Evolutionary conservation across 176 grass and related monocot species (phyloP).

Genomic region (Musa troglodytarum): DNA sequence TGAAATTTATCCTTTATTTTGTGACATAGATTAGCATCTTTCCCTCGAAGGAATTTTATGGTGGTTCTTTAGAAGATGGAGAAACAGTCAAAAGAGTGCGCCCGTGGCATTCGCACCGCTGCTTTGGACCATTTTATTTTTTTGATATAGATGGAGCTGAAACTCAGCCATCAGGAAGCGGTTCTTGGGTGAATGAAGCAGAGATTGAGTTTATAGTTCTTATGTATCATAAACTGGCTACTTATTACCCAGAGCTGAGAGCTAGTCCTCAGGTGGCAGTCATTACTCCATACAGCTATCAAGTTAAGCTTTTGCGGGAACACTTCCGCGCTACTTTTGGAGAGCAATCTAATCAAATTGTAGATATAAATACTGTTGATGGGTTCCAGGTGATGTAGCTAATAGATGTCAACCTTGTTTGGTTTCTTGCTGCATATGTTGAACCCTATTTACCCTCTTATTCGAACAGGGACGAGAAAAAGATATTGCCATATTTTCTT

Average conservation of each 20-base stretch:
- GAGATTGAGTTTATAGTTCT: constrained; percentile 85
- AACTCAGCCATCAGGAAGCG: constrained; percentile 60
- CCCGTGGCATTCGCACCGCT: constrained; percentile 63
- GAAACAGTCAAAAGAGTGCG: constrained; percentile 49
- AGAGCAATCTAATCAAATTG: constrained; percentile 62
- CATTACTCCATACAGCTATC: constrained; percentile 79
- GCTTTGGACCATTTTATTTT: constrained; percentile 86
- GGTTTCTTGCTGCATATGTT: constrained; percentile 2
- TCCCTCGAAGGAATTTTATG: constrained; percentile 95
- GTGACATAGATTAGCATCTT: constrained; percentile 75
- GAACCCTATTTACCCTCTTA: neutral
- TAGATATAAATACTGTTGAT: constrained; percentile 95
- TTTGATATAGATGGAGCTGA: constrained; percentile 80
- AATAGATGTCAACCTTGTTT: constrained; percentile 16
- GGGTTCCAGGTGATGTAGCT: constrained; percentile 69
- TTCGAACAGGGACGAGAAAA: constrained; percentile 69
- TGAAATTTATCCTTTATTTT: constrained; percentile 12
- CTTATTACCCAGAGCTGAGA: constrained; percentile 55
- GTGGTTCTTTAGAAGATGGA: constrained; percentile 61
- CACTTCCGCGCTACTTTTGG: constrained; percentile 73
- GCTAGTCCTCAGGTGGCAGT: constrained; percentile 61
- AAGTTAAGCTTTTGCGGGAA: constrained; percentile 69
- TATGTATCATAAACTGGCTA: constrained; percentile 65
- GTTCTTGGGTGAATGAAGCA: constrained; percentile 79
- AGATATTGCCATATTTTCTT: constrained; percentile 87